Evolutionary conservation across 1,284 basidiomycete genomes (phyloP), one percentile per base, ranked within the genome.

Genomic region (Prillingera fragicola): DNA sequence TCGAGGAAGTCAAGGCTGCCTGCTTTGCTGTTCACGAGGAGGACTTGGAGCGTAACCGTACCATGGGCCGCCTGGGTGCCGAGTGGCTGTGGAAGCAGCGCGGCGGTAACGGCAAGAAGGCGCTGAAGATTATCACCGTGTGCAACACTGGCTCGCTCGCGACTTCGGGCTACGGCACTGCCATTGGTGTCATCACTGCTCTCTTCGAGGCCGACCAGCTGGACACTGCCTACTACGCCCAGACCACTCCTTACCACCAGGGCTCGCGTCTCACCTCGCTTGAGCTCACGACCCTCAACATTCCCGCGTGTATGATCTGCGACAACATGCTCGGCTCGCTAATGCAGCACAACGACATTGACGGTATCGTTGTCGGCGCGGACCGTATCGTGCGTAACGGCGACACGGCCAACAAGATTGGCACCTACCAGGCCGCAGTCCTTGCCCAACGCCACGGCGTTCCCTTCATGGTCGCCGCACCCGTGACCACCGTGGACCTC

Each of bases 391-490:
- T 88, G 4, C 77, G 74, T 59, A 94, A 95, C 59, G 90, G 90
- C 3, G 90, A 94, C 70, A 92, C 90, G 0, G 89, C 89, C 17
- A 94, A 94, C 76, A 94, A 94, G 82, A 83, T 91, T 56, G 87
- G 88, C 29, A 91, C 88, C 2, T 91, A 90, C 72, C 88, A 91
- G 59, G 87, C 87, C 8, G 87, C 87, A 8, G 87, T 90, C 13
- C 75, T 91, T 15, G 87, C 87, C 2, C 82, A 84, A 37, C 77
- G 85, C 25, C 88, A 91, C 69, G 78, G 78, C 10, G 85, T 91
- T 32, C 85, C 87, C 1, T 90, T 94, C 69, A 81, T 92, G 59
- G 87, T 94, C 15, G 85, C 88, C 27, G 90, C 90, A 3, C 89
- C 89, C 5, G 78, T 89, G 31, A 88, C 84, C 54, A 92, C 88